phyloP scores from a whole-genome alignment of 768 basidiomycete species.

The Mycena capillaripes region DNA sequence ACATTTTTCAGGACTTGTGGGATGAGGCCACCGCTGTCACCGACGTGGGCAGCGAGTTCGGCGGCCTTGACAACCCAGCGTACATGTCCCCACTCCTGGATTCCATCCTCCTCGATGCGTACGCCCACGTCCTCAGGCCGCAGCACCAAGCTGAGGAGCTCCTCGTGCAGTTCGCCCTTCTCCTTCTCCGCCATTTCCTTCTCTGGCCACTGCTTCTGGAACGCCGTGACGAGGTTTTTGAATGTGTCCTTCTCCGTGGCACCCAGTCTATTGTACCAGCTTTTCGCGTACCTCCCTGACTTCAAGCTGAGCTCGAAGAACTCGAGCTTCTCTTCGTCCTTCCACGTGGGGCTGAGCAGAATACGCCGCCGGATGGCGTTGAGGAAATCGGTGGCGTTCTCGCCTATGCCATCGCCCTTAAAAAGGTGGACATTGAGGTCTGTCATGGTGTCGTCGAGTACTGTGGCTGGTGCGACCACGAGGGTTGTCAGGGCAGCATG shows the following conservation, averaged over 20 bases:
- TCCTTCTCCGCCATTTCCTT: conserved; percentile 17
- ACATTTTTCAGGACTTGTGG: conserved; percentile 17
- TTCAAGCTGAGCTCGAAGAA: conserved; percentile 23
- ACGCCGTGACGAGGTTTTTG: background rate
- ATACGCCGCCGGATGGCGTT: background rate
- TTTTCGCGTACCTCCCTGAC: conserved; percentile 9
- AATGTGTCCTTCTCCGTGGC: conserved; percentile 3
- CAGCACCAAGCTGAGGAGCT: no score
- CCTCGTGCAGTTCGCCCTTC: conserved; percentile 4
- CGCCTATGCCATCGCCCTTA: background rate
- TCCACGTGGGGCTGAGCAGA: conserved; percentile 2
- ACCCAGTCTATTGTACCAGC: conserved; percentile 4
- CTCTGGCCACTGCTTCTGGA: conserved; percentile 15
- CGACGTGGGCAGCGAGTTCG: background rate
- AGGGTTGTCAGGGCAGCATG: background rate
- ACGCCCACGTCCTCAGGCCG: no score
- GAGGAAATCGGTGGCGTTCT: conserved; percentile 1
- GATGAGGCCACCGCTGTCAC: background rate
- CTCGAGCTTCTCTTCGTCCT: conserved; percentile 7
- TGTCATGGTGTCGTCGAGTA: background rate
- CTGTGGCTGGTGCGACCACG: no score
- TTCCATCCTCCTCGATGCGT: no score
- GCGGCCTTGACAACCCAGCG: conserved; percentile 5
- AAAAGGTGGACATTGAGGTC: background rate
- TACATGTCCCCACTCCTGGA: no score